Base-by-base conservation (phyloP, 202 grass and related monocot genomes). In the Cymbopogon flexuosus region DNA sequence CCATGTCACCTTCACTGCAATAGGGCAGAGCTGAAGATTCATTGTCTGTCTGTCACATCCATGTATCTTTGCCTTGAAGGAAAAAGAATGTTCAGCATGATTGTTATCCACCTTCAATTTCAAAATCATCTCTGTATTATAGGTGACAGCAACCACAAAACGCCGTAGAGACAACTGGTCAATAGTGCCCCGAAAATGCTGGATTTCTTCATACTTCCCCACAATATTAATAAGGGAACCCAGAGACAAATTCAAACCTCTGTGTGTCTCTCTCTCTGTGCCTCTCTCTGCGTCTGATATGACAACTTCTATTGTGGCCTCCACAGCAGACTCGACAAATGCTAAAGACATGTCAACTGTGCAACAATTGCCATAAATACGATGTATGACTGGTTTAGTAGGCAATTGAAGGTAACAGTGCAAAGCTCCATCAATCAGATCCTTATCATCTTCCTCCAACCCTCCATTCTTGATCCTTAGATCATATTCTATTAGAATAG, bases 281-380 rank as follows among this genome's bases (percentile, higher is more conserved):
- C 27, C 27, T 0, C 45, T 79, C 4, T 39, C 6, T 3, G 30
- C 30, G 36, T 68, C 19, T 56, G 33, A 54, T 67, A 68, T 68
- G 31, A 39, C 8, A 56, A 79, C 19, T 18, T 79, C 45, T 18
- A 79, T 29, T 27, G 63, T 79, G 11, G 76, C 45, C 45, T 79
- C 46, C 46, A 79, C 63, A 3, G 19, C 45, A 2, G 6, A 0
- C 1, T 0, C 1, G 34, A 78, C 5, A n/a, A 13, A 27, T 10
- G 31, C 31, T 18, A 57, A 10, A 56, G 31, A 27, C 2, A 68
- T 40, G 19, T 27, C 6, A 14, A 78, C 1, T 1, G 60, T 22
- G 4, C 19, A 19, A 22, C 10, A 68, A 23, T 42, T 68, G 36
- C 65, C 36, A 12, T 10, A 4, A 68, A 68, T 41, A 2, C 3